phyloP scores from a whole-genome alignment of 2,329 filamentous ascomycete genomes.

The Chlorencoelia australis region DNA sequence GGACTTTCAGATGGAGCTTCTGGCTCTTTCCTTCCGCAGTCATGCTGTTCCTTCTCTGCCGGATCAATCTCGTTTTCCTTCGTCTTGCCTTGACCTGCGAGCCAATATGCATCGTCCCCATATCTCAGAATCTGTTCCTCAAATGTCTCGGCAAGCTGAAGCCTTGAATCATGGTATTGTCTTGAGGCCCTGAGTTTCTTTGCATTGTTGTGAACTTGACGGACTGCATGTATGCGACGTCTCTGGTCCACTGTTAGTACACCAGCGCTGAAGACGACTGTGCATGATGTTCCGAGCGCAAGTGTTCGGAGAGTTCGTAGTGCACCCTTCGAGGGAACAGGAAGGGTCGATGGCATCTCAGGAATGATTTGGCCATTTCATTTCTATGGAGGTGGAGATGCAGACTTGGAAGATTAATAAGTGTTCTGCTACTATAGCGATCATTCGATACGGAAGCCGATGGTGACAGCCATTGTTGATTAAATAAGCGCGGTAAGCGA shows the following conservation, averaged over 20 bases:
- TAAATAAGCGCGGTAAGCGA: too few species aligned
- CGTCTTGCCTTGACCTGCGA: constrained; percentile 10
- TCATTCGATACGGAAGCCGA: too few species aligned
- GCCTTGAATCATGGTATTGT: constrained; percentile 29
- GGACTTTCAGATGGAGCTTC: too few species aligned
- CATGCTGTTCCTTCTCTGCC: too few species aligned
- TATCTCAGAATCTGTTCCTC: constrained; percentile 16
- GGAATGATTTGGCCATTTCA: constrained; percentile 16
- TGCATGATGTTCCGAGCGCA: constrained; percentile 47
- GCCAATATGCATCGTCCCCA: constrained; percentile 15
- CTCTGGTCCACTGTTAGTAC: constrained; percentile 47
- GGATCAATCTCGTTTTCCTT: too few species aligned
- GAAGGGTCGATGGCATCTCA: constrained; percentile 30
- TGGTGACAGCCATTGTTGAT: too few species aligned
- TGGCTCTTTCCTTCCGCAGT: too few species aligned
- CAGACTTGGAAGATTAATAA: too few species aligned
- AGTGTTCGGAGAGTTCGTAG: constrained; percentile 46
- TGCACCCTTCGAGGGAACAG: constrained; percentile 44
- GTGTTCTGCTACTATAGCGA: too few species aligned
- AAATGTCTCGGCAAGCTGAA: constrained; percentile 13
- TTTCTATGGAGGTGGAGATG: too few species aligned
- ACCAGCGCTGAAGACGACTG: constrained; percentile 33
- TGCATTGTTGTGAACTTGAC: constrained; percentile 42
- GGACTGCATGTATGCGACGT: constrained; percentile 41
- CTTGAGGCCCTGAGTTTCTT: constrained; percentile 37